Evolutionary conservation across 1,284 basidiomycete species (phyloP), one percentile per base, ranked within the genome.

Genomic region (Rhodotorula sp.): DNA sequence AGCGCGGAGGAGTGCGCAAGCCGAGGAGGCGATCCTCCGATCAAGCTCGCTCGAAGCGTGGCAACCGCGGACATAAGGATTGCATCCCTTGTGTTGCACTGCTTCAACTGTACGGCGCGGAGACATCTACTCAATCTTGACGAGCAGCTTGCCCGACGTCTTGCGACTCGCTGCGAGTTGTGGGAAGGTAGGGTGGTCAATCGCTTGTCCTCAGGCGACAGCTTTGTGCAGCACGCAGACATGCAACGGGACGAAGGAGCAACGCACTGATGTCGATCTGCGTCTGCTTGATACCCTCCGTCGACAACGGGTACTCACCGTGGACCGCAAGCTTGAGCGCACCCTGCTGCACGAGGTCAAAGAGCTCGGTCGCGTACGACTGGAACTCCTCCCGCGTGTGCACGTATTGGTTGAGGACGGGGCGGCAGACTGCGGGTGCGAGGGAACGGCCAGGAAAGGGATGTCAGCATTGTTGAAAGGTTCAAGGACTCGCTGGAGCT

Each of bases 121-220:
- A 21, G 4, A 17, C 44, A 34, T 32, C 32, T 29, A 54, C 13
- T 78, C 72, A 37, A 90, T 84, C 79, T 90, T 90, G 78, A 95
- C 85, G 61, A 96, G 77, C 75, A 96, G 80, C 81, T 96, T 97
- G 15, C 94, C 94, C 4, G 86, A 86, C 32, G 92, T 92, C 80
- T 87, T 88, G 57, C 93, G 88, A n/a, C 87, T 84, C 0, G 85
- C 78, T 78, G 48, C 39, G 46, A 34, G 22, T 12, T 10, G 37
- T 13, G 13, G 21, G 4, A 17, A 2, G 17, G 19, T 2, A 39
- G 29, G 9, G 12, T 22, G 12, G 34, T 51, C 27, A 21, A 19
- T 32, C 12, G 15, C 29, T 39, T 21, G 27, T 9, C 15, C 7
- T 19, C 22, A 5, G 21, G 22, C 6, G 46, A 48, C n/a, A n/a